These are phyloP conservation scores for Jamesozyma piceae DNA, from an alignment of 805 yeast species.

Conservation along the genomic window DNA sequence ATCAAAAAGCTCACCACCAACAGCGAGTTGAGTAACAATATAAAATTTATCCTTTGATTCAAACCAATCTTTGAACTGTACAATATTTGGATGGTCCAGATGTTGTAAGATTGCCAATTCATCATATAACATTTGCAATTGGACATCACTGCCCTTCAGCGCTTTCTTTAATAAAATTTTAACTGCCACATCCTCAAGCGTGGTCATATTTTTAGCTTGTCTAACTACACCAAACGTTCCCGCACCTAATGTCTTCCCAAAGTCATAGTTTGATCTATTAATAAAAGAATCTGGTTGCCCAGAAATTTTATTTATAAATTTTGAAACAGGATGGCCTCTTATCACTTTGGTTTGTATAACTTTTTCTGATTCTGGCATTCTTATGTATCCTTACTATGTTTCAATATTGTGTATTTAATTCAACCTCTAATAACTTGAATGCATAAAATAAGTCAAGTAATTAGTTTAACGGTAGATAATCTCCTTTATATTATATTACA, in stretches of 20 bases:
- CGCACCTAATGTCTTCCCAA: constrained; percentile 83
- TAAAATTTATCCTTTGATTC: constrained; percentile 87
- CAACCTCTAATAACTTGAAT: no score
- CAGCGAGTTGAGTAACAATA: constrained; percentile 87
- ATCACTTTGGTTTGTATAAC: constrained; percentile 15
- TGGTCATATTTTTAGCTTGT: constrained; percentile 46
- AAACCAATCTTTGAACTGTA: constrained; percentile 86
- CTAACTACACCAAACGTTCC: constrained; percentile 93
- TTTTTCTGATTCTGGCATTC: neutral
- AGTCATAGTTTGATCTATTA: constrained; percentile 60
- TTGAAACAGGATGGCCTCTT: constrained; percentile 30
- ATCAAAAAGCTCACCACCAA: constrained; percentile 93
- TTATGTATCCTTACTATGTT: no score
- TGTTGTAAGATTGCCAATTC: constrained; percentile 64
- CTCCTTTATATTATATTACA: no score
- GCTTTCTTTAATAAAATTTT: constrained; percentile 84
- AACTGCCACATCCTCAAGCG: constrained; percentile 72
- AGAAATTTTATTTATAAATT: constrained; percentile 43
- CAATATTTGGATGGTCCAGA: constrained; percentile 76
- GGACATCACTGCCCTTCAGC: constrained; percentile 59
- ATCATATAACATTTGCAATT: constrained; percentile 55
- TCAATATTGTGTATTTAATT: no score
- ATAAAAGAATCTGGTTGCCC: constrained; percentile 67
- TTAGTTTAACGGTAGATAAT: no score
- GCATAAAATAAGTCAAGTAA: no score